Evolutionary conservation across 164 flowering plant species (phyloP).

Genomic region (Piper longum): DNA sequence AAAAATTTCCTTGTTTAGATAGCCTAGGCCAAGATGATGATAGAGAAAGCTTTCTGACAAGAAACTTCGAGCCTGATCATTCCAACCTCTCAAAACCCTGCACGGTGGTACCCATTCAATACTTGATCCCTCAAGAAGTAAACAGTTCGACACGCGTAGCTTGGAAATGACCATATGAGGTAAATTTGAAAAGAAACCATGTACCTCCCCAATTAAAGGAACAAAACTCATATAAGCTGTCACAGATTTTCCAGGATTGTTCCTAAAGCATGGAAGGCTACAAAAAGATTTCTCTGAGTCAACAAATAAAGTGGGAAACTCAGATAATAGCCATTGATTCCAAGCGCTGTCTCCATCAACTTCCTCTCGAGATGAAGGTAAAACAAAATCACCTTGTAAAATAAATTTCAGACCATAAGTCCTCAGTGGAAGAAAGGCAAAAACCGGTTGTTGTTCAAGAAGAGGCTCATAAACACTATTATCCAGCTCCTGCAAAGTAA

Average conservation of each 20-base stretch:
- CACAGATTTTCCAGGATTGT: constrained; percentile 61
- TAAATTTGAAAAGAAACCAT: constrained; percentile 83
- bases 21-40: constrained; percentile 76
- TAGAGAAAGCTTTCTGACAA: constrained; percentile 53
- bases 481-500: constrained; percentile 48
- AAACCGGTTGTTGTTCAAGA: constrained; percentile 72
- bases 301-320: constrained; percentile 73
- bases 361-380: constrained; percentile 96
- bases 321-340: constrained; percentile 92
- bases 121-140: constrained; percentile 59
- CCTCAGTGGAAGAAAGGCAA: constrained; percentile 91
- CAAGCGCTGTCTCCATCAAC: constrained; percentile 88
- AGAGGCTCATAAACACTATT: constrained; percentile 37
- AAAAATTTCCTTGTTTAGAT: constrained; percentile 47
- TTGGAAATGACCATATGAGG: constrained; percentile 75
- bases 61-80: constrained; percentile 38
- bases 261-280: constrained; percentile 56
- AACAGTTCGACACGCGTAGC: constrained; percentile 59
- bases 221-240: constrained; percentile 77
- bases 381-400: constrained; percentile 89
- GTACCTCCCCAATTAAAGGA: constrained; percentile 93
- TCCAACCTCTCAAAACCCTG: constrained; percentile 75
- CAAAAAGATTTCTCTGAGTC: constrained; percentile 62
- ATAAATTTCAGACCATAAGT: constrained; percentile 90
- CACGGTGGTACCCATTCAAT: constrained; percentile 81